Percentiles rank a stretch among this genome's conserved stretches.
These are phyloP conservation scores for Verbascum thapsus DNA, from an alignment of 257 asterid genomes.

Conservation along the genomic window DNA sequence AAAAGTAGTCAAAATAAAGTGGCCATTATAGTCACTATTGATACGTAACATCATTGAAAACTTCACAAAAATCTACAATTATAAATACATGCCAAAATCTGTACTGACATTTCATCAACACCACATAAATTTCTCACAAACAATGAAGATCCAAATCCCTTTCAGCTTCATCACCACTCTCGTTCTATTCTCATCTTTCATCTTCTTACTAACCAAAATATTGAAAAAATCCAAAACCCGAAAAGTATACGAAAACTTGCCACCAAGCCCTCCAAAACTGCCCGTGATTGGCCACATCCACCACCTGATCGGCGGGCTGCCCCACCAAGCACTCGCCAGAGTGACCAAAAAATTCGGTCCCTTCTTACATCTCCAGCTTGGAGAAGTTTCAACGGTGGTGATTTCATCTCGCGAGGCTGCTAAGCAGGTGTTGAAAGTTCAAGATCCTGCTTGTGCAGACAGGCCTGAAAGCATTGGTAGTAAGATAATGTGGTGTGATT, in stretches of 20 bases:
- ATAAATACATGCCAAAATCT: no score
- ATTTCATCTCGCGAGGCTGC: constrained; percentile 39
- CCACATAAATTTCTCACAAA: no score
- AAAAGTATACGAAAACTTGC: constrained; percentile 10
- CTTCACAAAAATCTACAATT: no score
- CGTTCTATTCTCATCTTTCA: constrained; percentile 18
- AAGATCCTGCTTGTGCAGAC: constrained; percentile 43
- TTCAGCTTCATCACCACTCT: constrained; percentile 25
- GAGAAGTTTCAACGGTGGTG: constrained; percentile 36
- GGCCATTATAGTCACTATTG: no score
- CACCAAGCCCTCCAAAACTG: constrained; percentile 37
- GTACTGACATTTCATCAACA: no score
- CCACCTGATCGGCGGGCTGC: constrained; percentile 36
- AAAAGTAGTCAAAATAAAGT: no score
- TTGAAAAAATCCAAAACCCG: neutral
- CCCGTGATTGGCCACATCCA: constrained; percentile 44
- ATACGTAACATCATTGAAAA: no score
- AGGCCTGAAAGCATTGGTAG: constrained; percentile 32
- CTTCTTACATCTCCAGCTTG: constrained; percentile 40
- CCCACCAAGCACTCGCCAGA: constrained; percentile 25
- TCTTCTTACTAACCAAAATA: constrained; percentile 23
- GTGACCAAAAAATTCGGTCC: constrained; percentile 41
- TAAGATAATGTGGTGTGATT: constrained; percentile 31
- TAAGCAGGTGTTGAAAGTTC: constrained; percentile 27
- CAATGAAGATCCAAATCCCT: constrained; percentile 25